Evolutionary conservation across 1,284 basidiomycete genomes (phyloP), one percentile per base, ranked within the genome.

Genomic region (Ceratobasidium sp.): DNA sequence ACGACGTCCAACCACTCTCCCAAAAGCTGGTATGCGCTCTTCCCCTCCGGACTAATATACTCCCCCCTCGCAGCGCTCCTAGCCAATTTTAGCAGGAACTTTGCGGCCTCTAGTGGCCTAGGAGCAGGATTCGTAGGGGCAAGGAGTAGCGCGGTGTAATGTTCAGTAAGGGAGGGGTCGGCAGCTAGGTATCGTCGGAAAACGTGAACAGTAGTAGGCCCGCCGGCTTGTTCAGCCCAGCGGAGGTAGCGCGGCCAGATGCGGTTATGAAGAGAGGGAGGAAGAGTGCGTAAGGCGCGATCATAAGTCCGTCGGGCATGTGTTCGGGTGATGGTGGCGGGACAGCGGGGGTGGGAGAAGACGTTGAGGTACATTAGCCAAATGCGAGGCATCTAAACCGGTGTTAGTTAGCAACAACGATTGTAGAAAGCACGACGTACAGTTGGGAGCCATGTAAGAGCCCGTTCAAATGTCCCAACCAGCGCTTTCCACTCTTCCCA

Each of bases 251-350:
- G 86, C 23, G 92, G 89, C 98, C 98, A 99, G 76, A 99, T 88
- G 47, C 96, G 91, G 16, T 89, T 88, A 80, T 99, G 98, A n/a
- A 98, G 85, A 57, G 95, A 96, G 3, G 95, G 96, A 5, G 96
- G 94, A 6, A 99, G 87, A 0, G 96, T 96, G 62, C 98, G 91
- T 32, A 99, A 83, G 0, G 97, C 95, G 64, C 98, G 91, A 83
- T 99, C 98, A 79, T 94, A 99, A 0, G 96, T 98, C 75, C 91
- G 88, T 21, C 97, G 89, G 5, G 96, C 96, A 81, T 99, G 97
- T 0, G 95, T 95, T 78, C 93, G 86, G 16, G 93, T 92, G 73
- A 99, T 86, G 26, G 87, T 81, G 1, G 96, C 84, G 1, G 98
- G 96, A 79, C 96, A 98, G 72, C 88, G 85, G 0, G 95, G 95